phyloP scores from a whole-genome alignment of 192 early-diverging fungal species.

The Piromyces sp. region DNA sequence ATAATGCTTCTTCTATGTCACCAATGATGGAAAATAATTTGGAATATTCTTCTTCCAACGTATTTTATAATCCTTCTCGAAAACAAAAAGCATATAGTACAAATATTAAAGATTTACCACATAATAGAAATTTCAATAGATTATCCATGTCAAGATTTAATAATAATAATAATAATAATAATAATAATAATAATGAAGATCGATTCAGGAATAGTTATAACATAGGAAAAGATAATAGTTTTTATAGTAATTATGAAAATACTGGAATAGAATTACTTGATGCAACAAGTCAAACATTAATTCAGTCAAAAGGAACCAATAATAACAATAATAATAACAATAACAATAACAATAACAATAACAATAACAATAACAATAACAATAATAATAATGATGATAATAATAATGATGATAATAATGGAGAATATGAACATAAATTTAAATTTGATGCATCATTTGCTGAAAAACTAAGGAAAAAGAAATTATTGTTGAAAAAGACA shows the following conservation, averaged over 20 bases:
- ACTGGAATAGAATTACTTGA: neutral
- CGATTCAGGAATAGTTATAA: neutral
- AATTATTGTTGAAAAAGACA: neutral
- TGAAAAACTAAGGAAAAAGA: neutral
- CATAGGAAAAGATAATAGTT: neutral
- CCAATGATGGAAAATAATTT: neutral
- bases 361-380: neutral
- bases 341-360: neutral
- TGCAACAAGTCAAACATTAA: neutral
- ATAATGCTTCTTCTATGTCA: neutral
- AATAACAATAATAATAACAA: neutral
- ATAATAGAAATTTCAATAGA: neutral
- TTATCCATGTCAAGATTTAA: neutral
- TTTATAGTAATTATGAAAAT: neutral
- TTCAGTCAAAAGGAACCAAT: neutral
- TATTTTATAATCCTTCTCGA: neutral
- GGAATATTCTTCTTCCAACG: neutral
- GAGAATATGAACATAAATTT: neutral
- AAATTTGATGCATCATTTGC: neutral
- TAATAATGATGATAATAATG: neutral
- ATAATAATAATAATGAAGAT: neutral
- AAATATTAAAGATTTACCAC: neutral
- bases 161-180: neutral
- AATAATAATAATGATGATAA: neutral
- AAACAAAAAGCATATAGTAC: neutral